These are phyloP conservation scores for Pythium folliculosum DNA, from an alignment of 352 stramenopile species.

Conservation along the genomic window DNA sequence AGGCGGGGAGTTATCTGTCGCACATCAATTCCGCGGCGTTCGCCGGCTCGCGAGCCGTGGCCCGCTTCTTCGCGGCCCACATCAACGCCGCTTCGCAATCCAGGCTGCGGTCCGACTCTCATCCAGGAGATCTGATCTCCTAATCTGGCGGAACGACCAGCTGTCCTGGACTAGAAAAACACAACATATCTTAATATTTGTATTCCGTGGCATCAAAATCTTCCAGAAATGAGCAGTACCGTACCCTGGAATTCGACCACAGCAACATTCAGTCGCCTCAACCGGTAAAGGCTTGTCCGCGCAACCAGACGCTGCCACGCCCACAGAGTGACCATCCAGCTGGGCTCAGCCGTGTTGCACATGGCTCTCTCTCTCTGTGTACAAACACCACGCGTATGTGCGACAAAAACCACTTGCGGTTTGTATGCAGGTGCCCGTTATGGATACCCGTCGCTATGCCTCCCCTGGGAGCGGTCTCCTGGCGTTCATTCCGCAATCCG, in stretches of 20 bases:
- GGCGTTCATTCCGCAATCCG: slow-evolving; percentile 20
- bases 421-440: slow-evolving; percentile 17
- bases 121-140: slow-evolving; percentile 7
- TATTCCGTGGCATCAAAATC: background rate
- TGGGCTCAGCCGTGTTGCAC: background rate
- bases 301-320: background rate
- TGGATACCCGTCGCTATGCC: background rate
- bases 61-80: background rate
- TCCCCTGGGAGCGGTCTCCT: background rate
- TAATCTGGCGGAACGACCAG: slow-evolving; percentile 4
- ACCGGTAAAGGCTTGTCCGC: slow-evolving; percentile 9
- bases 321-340: background rate
- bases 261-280: background rate
- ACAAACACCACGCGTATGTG: background rate
- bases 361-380: background rate
- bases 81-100: slow-evolving; percentile 1
- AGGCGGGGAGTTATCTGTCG: no score
- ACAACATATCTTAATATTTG: background rate
- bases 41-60: background rate
- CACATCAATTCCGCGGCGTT: no score
- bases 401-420: slow-evolving; percentile 21
- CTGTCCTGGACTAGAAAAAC: slow-evolving; percentile 14
- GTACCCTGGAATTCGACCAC: slow-evolving; percentile 5
- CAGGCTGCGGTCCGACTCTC: slow-evolving; percentile 10
- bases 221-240: slow-evolving; percentile 12